These are phyloP conservation scores for Thalassiosira hispida DNA, from an alignment of 352 stramenopile genomes.

Conservation along the genomic window DNA sequence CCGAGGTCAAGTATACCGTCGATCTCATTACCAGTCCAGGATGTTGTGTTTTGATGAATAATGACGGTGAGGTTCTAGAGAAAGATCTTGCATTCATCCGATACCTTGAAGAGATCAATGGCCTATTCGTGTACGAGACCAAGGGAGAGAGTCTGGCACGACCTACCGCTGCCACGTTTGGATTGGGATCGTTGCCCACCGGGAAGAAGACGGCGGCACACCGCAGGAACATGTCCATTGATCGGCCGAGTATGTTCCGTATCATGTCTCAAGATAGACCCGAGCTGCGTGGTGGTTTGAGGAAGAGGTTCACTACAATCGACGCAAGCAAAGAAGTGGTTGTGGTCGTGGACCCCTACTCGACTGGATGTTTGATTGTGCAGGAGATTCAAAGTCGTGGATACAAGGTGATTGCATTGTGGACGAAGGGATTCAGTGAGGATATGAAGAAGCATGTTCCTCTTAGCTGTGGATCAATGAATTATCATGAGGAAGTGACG, in stretches of 20 bases:
- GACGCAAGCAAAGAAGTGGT: conserved; percentile 83
- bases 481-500: conserved; percentile 65
- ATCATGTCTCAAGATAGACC: conserved; percentile 71
- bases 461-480: conserved; percentile 58
- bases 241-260: conserved; percentile 68
- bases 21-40: conserved; percentile 93
- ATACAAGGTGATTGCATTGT: conserved; percentile 85
- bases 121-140: conserved; percentile 77
- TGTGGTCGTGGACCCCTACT: conserved; percentile 95
- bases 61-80: conserved; percentile 87
- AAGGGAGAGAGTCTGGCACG: conserved; percentile 70
- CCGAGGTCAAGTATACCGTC: conserved; percentile 90
- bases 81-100: conserved; percentile 84
- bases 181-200: conserved; percentile 44
- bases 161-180: conserved; percentile 58
- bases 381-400: conserved; percentile 89
- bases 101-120: conserved; percentile 80
- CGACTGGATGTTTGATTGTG: conserved; percentile 91
- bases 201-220: conserved; percentile 33
- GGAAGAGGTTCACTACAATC: conserved; percentile 73
- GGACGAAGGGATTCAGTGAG: conserved; percentile 66
- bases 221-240: conserved; percentile 56
- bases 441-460: conserved; percentile 83
- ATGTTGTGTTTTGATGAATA: conserved; percentile 92
- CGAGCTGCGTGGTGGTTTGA: conserved; percentile 61